A percentile compares a stretch with the other conserved stretches of the same genome.
These are phyloP conservation scores for Pseudocercospora macadamiae DNA, from an alignment of 2,329 filamentous ascomycete genomes.

Conservation along the genomic window DNA sequence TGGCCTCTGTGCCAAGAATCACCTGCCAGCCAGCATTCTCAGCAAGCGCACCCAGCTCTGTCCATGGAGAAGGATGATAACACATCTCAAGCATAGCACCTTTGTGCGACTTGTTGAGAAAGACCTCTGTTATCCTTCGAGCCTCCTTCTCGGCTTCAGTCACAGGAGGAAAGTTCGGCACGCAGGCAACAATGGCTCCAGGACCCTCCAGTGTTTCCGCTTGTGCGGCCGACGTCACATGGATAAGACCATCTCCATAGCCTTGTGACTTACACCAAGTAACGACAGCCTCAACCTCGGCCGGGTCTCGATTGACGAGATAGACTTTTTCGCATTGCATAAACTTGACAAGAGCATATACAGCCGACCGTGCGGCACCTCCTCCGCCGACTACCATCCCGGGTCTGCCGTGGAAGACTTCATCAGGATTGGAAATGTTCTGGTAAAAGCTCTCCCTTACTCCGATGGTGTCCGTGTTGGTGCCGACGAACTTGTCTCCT, in stretches of 20 bases:
- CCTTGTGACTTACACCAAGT: conserved; percentile 63
- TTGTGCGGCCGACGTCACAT: conserved; percentile 64
- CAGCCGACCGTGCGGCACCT: conserved; percentile 74
- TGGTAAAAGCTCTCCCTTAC: conserved; percentile 70
- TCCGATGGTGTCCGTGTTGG: conserved; percentile 81
- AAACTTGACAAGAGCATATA: conserved; percentile 74
- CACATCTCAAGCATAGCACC: conserved; percentile 80
- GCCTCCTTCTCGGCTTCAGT: conserved; percentile 65
- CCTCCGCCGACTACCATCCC: conserved; percentile 77
- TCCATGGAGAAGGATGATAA: conserved; percentile 74
- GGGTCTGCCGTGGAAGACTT: conserved; percentile 60
- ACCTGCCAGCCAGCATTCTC: conserved; percentile 69
- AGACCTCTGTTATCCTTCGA: conserved; percentile 58
- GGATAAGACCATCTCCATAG: conserved; percentile 62
- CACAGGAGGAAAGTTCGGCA: conserved; percentile 74
- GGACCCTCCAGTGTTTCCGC: conserved; percentile 62
- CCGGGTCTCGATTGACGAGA: conserved; percentile 72
- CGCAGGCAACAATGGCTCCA: conserved; percentile 71
- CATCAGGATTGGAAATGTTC: conserved; percentile 48
- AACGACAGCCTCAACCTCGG: conserved; percentile 69
- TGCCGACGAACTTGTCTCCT: conserved; percentile 61
- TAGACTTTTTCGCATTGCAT: conserved; percentile 71
- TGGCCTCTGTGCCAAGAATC: conserved; percentile 73
- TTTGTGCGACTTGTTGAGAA: conserved; percentile 56
- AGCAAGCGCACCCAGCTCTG: conserved; percentile 65